phyloP scores from a whole-genome alignment of 345 rosid genomes.

The Draba incana region DNA sequence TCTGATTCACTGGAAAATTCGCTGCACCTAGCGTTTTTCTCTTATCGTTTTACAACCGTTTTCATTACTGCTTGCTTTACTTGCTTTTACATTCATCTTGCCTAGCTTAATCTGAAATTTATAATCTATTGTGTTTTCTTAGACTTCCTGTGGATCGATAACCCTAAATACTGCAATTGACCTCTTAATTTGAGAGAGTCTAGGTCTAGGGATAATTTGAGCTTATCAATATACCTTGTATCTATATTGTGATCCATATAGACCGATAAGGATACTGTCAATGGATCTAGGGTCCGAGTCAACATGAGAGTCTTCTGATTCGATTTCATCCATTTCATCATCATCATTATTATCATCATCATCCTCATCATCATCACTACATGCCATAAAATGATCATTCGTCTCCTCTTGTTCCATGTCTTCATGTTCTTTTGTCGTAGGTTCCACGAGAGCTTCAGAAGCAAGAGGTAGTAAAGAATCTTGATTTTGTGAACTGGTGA shows the following conservation, averaged over 20 bases:
- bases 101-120: too few relatives aligned
- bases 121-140: too few relatives aligned
- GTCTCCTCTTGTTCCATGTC: slow-evolving; percentile 50
- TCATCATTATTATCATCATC: slow-evolving; percentile 45
- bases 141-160: too few relatives aligned
- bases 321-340: slow-evolving; percentile 50
- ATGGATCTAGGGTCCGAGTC: slow-evolving; percentile 57
- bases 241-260: slow-evolving; percentile 54
- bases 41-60: too few relatives aligned
- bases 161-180: too few relatives aligned
- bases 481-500: slow-evolving; percentile 45
- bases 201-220: too few relatives aligned
- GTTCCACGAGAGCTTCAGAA: slow-evolving; percentile 47
- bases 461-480: slow-evolving; percentile 41
- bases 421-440: slow-evolving; percentile 40
- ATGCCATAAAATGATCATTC: slow-evolving; percentile 27
- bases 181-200: too few relatives aligned
- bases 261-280: slow-evolving; percentile 52
- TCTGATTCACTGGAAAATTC: too few relatives aligned
- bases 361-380: slow-evolving; percentile 44
- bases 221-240: slow-evolving; percentile 68
- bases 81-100: too few relatives aligned
- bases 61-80: too few relatives aligned
- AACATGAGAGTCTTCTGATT: slow-evolving; percentile 51
- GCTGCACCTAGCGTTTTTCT: too few relatives aligned